Percentiles rank a stretch among this genome's conserved stretches.
Evolutionary conservation across 495 filamentous ascomycete species (phyloP).

Genomic region (Penicillium lagena): DNA sequence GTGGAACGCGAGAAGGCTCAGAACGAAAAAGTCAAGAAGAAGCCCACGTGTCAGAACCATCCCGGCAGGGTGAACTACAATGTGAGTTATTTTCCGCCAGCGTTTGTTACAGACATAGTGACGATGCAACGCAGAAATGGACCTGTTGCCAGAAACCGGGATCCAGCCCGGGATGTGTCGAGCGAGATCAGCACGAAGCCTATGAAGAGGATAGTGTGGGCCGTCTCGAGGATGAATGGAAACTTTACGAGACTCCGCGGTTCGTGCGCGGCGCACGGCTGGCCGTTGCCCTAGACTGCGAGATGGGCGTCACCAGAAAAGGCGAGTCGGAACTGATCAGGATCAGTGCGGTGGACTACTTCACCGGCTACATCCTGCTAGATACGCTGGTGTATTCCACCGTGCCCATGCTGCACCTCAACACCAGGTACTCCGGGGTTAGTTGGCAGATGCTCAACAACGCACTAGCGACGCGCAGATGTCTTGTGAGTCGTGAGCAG

Average conservation of each 20-base stretch:
- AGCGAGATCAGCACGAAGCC: too few species aligned
- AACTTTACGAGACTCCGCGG: conserved; percentile 1
- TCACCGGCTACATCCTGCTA: conserved; percentile 33
- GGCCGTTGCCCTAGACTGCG: conserved; percentile 43
- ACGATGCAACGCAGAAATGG: too few species aligned
- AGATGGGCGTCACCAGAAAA: conserved; percentile 31
- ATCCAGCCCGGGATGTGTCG: too few species aligned
- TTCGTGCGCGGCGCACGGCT: not conserved
- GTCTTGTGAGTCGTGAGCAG: conserved; percentile 19
- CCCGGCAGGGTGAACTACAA: too few species aligned
- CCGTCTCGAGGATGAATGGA: too few species aligned
- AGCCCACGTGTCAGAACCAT: not conserved
- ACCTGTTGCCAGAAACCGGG: too few species aligned
- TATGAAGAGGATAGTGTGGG: too few species aligned
- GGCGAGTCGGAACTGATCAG: conserved; percentile 34
- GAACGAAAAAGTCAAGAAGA: not conserved
- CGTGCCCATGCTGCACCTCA: conserved; percentile 29
- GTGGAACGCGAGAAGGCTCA: too few species aligned
- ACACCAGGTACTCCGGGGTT: conserved; percentile 34
- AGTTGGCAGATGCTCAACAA: conserved; percentile 11
- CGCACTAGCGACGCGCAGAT: conserved; percentile 6
- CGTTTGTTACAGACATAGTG: too few species aligned
- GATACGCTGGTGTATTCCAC: conserved; percentile 35
- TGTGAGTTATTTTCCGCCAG: too few species aligned
- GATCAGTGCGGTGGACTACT: conserved; percentile 36